Evolutionary conservation across 2,329 filamentous ascomycete genomes (phyloP).

Genomic region (Fusarium heterosporum): DNA sequence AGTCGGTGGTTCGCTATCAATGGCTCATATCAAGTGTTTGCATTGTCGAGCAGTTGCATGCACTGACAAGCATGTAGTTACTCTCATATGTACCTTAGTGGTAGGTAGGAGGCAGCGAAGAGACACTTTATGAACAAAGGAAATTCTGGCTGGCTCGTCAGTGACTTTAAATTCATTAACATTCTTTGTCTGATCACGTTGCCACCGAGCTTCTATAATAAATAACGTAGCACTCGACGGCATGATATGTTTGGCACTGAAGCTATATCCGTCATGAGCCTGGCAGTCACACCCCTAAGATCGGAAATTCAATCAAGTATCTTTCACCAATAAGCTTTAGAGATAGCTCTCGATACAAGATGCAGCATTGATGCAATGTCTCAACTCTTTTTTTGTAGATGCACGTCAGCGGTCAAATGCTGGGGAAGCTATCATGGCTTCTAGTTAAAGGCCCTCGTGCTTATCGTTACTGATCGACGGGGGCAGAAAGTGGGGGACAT

Average conservation of each 20-base stretch:
- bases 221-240: too few species aligned
- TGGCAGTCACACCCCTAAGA: not conserved
- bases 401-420: not conserved
- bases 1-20: not conserved
- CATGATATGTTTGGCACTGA: not conserved
- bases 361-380: not conserved
- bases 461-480: not conserved
- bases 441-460: not conserved
- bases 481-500: not conserved
- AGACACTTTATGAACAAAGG: too few species aligned
- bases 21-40: not conserved
- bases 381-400: not conserved
- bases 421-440: not conserved
- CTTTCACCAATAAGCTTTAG: not conserved
- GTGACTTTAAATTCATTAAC: too few species aligned
- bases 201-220: too few species aligned
- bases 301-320: not conserved
- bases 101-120: too few species aligned
- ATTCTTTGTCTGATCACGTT: not conserved
- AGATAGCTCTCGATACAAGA: not conserved
- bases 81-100: too few species aligned
- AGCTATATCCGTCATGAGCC: not conserved
- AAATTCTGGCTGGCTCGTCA: not conserved
- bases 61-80: not conserved
- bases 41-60: not conserved